A percentile compares a stretch with the other conserved stretches of the same genome.
Conservation (phyloP, 2,329 filamentous ascomycete species). For the Claviceps arundinis region DNA sequence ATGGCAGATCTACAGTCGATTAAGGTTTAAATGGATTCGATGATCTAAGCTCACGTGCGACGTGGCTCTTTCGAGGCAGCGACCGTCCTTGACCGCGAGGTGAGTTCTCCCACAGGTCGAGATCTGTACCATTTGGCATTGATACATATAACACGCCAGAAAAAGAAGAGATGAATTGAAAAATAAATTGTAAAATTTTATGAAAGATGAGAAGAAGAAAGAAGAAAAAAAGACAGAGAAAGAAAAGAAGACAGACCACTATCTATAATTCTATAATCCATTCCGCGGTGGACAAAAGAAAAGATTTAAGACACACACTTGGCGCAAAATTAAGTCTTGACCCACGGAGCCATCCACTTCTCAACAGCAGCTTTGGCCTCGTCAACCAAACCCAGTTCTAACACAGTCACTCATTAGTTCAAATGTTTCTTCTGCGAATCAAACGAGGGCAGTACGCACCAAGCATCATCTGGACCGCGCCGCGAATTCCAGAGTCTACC, state of each 20-base stretch:
- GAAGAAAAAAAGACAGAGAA: not conserved
- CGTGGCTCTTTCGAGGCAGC: no score
- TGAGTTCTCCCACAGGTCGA: no score
- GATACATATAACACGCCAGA: no score
- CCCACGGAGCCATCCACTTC: constrained; percentile 59
- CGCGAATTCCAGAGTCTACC: constrained; percentile 52
- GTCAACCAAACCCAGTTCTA: constrained; percentile 50
- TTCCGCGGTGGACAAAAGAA: no score
- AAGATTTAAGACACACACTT: no score
- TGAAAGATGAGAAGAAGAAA: not conserved
- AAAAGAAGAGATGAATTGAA: no score
- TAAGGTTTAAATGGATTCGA: no score
- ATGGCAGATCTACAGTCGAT: no score
- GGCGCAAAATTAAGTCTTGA: constrained; percentile 14
- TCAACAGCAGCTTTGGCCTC: constrained; percentile 51
- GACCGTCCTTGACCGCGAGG: no score
- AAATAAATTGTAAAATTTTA: not conserved
- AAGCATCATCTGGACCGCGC: constrained; percentile 49
- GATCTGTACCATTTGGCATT: no score
- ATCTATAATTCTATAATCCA: no score
- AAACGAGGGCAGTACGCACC: constrained; percentile 11
- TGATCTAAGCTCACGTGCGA: no score
- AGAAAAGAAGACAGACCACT: not conserved
- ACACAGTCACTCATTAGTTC: not conserved
- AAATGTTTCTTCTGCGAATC: not conserved